Evolutionary conservation across 1,284 basidiomycete species (phyloP), one percentile per base, ranked within the genome.

Genomic region (Porogramme epimiltina): DNA sequence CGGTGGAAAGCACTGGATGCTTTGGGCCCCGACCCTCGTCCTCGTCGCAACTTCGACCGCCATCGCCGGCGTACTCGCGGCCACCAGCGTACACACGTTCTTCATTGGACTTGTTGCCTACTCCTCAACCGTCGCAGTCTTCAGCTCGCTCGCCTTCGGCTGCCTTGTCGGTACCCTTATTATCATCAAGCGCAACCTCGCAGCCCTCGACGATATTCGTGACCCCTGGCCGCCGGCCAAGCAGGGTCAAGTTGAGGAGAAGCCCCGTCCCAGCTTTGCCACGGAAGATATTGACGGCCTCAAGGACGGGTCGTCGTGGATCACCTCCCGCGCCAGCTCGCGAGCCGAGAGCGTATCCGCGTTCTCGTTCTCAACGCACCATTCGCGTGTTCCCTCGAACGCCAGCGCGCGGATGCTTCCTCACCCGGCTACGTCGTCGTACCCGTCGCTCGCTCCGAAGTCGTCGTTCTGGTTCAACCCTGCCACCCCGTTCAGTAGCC

Each of bases 281-380:
- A 82, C 82, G 1, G 84, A 87, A 58, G 86, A 89, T 46, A 72
- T 89, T 48, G 82, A 88, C 54, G 84, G 72, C 8, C 73, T 88
- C 49, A 80, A 81, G 36, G 85, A 88, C 56, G 84, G 85, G 42
- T 81, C 80, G 49, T 88, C 87, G 16, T 89, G 87, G 87, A 81
- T 89, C 52, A 87, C 87, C 1, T 88, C 86, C 41, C 76, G 79
- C 38, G 74, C 78, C 3, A 77, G 74, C 56, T 72, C 83, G n/a
- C 78, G 75, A 34, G 79, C 72, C 47, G 74, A 78, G 42, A 85
- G 84, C 1, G 68, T 81, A 18, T 87, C 85, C 10, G 77, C 78
- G 18, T 88, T 85, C 77, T 87, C 85, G 1, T 87, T 87, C 66
- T 83, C 84, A 0, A 87, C 85, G 1, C 80, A 81, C 60, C 77